Conservation (phyloP, 139 green algal species). For the Chlorella sorokiniana region DNA sequence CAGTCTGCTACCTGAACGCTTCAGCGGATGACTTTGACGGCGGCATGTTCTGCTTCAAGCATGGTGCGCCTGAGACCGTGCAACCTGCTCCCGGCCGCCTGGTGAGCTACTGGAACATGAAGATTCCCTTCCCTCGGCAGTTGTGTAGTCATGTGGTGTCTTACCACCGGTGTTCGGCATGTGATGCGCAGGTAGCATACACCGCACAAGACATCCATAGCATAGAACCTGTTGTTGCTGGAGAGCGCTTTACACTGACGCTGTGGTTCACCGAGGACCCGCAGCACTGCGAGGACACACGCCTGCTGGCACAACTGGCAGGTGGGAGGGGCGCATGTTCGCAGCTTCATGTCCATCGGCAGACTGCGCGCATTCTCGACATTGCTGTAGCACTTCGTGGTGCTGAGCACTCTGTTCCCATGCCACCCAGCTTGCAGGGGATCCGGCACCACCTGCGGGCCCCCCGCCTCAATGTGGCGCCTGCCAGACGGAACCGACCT, state of each 20-base stretch:
- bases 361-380: background rate
- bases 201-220: conserved; percentile 21
- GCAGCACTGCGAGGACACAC: conserved; percentile 30
- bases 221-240: background rate
- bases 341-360: background rate
- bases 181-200: conserved; percentile 17
- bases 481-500: conserved; percentile 26
- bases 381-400: background rate
- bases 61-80: background rate
- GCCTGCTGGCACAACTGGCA: conserved; percentile 26
- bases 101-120: too few relatives aligned
- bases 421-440: background rate
- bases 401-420: background rate
- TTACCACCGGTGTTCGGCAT: background rate
- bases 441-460: background rate
- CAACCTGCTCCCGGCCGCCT: conserved; percentile 1
- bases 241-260: conserved; percentile 39
- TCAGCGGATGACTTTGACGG: conserved; percentile 24
- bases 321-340: background rate
- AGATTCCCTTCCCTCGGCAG: too few relatives aligned
- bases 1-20: conserved; percentile 34
- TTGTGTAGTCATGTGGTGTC: too few relatives aligned
- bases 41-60: conserved; percentile 29
- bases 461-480: conserved; percentile 19
- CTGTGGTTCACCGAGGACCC: conserved; percentile 41